Percentiles rank a stretch among this genome's conserved stretches.
Evolutionary conservation across 805 yeast genomes (phyloP).

Genomic region (Myxozyma udenii): DNA sequence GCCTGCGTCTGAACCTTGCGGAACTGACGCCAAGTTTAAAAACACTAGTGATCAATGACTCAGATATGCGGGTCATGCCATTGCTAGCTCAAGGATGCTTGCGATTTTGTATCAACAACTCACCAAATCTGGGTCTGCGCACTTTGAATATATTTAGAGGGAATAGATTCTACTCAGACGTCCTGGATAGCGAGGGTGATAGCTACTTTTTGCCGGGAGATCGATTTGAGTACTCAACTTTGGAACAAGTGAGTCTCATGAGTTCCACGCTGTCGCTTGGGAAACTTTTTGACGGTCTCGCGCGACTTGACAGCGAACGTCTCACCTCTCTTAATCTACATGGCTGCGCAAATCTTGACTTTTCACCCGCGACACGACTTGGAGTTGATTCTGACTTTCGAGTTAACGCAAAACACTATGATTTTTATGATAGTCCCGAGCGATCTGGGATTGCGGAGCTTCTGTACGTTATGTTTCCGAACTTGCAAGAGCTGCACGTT

Average conservation of each 20-base stretch:
- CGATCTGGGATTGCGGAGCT: constrained; percentile 5
- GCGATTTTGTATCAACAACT: constrained; percentile 3
- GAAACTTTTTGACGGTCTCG: constrained; percentile 15
- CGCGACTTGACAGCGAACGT: constrained; percentile 7
- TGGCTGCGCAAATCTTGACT: constrained; percentile 9
- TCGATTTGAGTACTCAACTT: constrained; percentile 6
- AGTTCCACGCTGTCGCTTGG: neutral
- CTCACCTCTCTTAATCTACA: constrained; percentile 8
- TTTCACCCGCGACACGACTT: neutral
- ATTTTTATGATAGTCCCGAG: constrained; percentile 6
- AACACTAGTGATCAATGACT: constrained; percentile 4
- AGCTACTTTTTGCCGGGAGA: constrained; percentile 11
- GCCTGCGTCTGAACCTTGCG: constrained; percentile 14
- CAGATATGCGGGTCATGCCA: constrained; percentile 14
- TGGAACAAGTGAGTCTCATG: constrained; percentile 5
- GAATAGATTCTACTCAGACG: constrained; percentile 14
- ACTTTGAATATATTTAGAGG: constrained; percentile 10
- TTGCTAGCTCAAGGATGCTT: constrained; percentile 7
- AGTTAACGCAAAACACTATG: constrained; percentile 5
- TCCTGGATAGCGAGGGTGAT: constrained; percentile 20
- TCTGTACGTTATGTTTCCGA: constrained; percentile 12
- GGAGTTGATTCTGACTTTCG: constrained; percentile 7
- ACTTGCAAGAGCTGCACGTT: constrained; percentile 4
- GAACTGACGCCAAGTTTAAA: constrained; percentile 9
- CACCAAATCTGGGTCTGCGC: constrained; percentile 5